Conservation (phyloP, 164 flowering plant genomes). For the Piper longum region DNA sequence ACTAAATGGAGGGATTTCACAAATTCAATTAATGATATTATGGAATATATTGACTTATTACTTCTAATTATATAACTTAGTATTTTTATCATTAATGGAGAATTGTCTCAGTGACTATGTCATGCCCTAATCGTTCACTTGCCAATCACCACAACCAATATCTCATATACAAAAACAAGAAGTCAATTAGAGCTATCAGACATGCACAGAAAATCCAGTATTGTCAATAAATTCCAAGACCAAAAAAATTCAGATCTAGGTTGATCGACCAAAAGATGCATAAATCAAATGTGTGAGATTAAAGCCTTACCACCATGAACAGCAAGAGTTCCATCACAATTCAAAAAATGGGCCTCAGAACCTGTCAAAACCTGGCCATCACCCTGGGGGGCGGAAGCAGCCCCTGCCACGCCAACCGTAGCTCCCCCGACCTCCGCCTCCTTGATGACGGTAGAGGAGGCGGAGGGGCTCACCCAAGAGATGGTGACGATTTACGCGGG, state of each 20-base stretch:
- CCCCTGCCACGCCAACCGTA: slow-evolving; percentile 2
- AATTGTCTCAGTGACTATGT: slow-evolving; percentile 77
- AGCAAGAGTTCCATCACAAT: slow-evolving; percentile 67
- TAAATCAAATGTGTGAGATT: neutral
- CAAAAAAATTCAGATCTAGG: no score
- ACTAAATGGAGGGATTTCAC: no score
- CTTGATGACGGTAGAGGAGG: slow-evolving; percentile 26
- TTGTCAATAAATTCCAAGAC: no score
- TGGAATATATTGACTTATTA: no score
- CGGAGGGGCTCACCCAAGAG: slow-evolving; percentile 54
- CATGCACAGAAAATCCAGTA: no score
- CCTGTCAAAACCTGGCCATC: slow-evolving; percentile 30
- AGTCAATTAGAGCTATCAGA: neutral
- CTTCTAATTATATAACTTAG: no score
- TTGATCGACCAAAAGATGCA: neutral
- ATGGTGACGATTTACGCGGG: slow-evolving; percentile 84
- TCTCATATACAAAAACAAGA: neutral
- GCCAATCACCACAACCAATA: slow-evolving; percentile 2
- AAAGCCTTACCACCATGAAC: slow-evolving; percentile 72
- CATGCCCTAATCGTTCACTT: slow-evolving; percentile 94
- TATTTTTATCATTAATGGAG: no score
- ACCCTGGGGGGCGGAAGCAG: slow-evolving; percentile 3
- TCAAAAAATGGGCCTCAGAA: slow-evolving; percentile 38
- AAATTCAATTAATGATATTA: no score
- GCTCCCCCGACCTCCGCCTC: slow-evolving; percentile 13